Base-by-base conservation (phyloP, 2,329 filamentous ascomycete genomes). In the Rhexocercosporidium sp. region DNA sequence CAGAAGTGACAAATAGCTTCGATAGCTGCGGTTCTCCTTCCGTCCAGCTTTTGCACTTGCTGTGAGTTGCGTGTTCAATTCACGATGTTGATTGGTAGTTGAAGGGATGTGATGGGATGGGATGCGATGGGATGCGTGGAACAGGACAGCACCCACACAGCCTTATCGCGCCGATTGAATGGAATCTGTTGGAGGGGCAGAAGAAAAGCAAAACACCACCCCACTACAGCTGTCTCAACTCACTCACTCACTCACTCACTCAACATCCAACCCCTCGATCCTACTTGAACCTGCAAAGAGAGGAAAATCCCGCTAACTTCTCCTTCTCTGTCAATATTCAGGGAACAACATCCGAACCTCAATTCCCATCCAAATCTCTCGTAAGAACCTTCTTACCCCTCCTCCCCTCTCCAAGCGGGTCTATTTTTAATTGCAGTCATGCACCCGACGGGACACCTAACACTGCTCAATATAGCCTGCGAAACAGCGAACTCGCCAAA, bases 401-500 rank as follows among this genome's bases (percentile, higher is more conserved):
- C 41, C 44, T 64, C 62, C 4, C 16, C 44, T 29, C 46, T 46
- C 25, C 11, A 8, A 37, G 59, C 57, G 37, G 57, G 41, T 62
- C 59, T 62, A 66, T 59, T 62, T 54, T 64, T 20, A 62, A 67
- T 57, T 61, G 31, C 22, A 62, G 18, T 47, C 44, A 27, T n/a
- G 25, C 12, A 37, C 8, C 29, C 29, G 29, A 59, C 51, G 25
- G 56, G 61, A 57, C 64, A 66, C 59, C 64, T 69, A 51, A 69
- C 39, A 27, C 41, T 64, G 62, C 62, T 70, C 67, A n/a, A 72
- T 69, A 72, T 65, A 70, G 68, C 62, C 70, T 64, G 66, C 59
- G 65, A 59, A 62, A 68, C 46, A 68, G 27, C 69, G 63, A 69
- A 70, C 68, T 73, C 68, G 71, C 73, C 80, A 84, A 78, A 72